phyloP scores from a whole-genome alignment of 225 moss, liverwort and hornwort genomes.

The Pseudisothecium myosuroides region DNA sequence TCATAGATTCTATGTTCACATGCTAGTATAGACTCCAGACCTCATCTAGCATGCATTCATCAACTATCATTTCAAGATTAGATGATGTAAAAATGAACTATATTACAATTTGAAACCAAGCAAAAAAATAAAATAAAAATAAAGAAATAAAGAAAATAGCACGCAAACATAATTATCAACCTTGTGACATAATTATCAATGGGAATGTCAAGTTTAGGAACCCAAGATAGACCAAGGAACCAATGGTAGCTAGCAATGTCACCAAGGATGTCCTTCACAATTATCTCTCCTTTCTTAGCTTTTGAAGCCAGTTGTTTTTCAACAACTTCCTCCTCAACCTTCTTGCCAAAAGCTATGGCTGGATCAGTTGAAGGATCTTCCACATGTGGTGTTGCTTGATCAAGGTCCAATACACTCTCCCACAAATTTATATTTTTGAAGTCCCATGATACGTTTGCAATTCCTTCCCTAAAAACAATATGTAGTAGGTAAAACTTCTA shows the following conservation, averaged over 20 bases:
- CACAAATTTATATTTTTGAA: constrained; percentile 47
- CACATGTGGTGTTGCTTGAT: constrained; percentile 2
- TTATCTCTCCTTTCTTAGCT: neutral
- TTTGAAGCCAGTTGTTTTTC: neutral
- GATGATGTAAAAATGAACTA: neutral
- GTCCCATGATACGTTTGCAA: constrained; percentile 40
- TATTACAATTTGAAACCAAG: neutral
- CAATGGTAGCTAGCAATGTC: constrained; percentile 49
- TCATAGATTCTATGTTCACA: too few relatives aligned
- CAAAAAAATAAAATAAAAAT: too few relatives aligned
- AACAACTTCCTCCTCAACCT: neutral
- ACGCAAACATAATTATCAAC: too few relatives aligned
- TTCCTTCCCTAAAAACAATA: constrained; percentile 5
- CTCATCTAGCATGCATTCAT: neutral
- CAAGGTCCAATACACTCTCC: constrained; percentile 48
- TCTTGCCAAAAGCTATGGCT: constrained; percentile 29
- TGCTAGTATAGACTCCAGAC: too few relatives aligned
- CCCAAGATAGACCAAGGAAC: constrained; percentile 53
- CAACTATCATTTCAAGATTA: neutral
- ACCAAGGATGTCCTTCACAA: constrained; percentile 2
- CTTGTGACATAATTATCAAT: constrained; percentile 52
- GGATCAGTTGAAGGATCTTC: constrained; percentile 24
- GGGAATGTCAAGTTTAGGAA: constrained; percentile 51
- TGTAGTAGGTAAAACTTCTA: neutral
- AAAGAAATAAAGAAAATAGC: neutral